Percentiles rank a stretch among this genome's conserved stretches.
phyloP scores from a whole-genome alignment of 202 grass and related monocot species.

The Saccharum hybrid region DNA sequence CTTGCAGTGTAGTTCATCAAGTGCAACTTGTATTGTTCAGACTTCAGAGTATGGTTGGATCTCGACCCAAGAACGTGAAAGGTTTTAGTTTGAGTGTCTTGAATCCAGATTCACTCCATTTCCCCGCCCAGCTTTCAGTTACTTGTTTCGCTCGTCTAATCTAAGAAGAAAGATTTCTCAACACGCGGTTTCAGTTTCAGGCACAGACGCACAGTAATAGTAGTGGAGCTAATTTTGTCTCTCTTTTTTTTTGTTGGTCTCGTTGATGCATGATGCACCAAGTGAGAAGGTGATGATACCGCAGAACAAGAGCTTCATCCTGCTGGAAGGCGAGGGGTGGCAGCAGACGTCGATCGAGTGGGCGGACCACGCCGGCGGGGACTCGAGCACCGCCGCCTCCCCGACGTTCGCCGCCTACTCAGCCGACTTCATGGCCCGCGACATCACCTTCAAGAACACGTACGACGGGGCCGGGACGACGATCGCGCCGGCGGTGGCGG shows the following conservation, averaged over 20 bases:
- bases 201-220: too few species aligned
- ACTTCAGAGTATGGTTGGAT: not conserved
- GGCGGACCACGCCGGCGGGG: conserved; percentile 43
- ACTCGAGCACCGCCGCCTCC: conserved; percentile 32
- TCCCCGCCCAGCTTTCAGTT: not conserved
- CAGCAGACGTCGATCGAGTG: conserved; percentile 62
- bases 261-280: conserved; percentile 28
- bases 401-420: conserved; percentile 62
- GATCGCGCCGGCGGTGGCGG: conserved; percentile 59
- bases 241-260: conserved; percentile 19
- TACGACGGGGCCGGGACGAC: conserved; percentile 4
- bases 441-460: conserved; percentile 80
- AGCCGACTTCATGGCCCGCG: conserved; percentile 59
- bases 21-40: not conserved
- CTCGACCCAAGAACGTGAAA: not conserved
- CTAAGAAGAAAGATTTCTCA: not conserved
- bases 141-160: not conserved
- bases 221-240: not conserved
- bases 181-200: not conserved
- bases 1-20: not conserved
- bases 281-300: conserved; percentile 76
- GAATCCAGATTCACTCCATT: not conserved
- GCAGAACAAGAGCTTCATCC: conserved; percentile 58
- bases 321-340: conserved; percentile 69
- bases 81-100: not conserved